Evolutionary conservation across 495 filamentous ascomycete species (phyloP), one percentile per base, ranked within the genome.

Genomic region (Lentithecium fluviatile): DNA sequence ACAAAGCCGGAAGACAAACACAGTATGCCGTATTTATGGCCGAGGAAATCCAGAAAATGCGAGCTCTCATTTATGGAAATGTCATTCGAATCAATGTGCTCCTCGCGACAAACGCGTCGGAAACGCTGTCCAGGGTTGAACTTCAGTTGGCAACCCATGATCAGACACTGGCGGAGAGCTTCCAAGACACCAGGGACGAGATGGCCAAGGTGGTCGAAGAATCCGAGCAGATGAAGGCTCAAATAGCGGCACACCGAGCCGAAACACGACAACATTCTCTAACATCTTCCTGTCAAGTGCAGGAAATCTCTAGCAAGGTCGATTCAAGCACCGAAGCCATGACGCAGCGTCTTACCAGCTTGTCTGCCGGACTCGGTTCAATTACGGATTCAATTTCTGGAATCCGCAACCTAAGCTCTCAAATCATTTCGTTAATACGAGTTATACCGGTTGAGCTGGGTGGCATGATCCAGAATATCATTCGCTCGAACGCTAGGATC

Each of bases 41-140:
- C 3, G 56, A 67, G 52, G 70, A 71, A 24, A 66, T 74, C 13
- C 62, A 70, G 45, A 68, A 67, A 21, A 54, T 74, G 11, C 59
- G 70, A 17, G 66, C 68, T 19, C 5, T 68, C 13, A 62, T 74
- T 2, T 55, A 58, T 0, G 68, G 59, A 36, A 74, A 74, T 43
- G 45, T 65, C 2, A 56, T 72, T 24, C 59, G 63, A 25, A 66
- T 72, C 29, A 74, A 64, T 52, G 24, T 72, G 21, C 49, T 72
- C 4, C 67, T 71, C 0, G 49, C 67, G 7, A 58, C 56, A 11
- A 60, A 71, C 38, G 34, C 56, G 23, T 68, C 67, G 60, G 70
- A 48, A 52, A 62, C 12, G 10, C 68, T 43, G 13, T 43, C 40
- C 15, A 43, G 40, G 40, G 15, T 15, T 13, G 40, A 43, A 15